phyloP scores from a whole-genome alignment of 202 grass and related monocot genomes.

The Eragrostis tef region DNA sequence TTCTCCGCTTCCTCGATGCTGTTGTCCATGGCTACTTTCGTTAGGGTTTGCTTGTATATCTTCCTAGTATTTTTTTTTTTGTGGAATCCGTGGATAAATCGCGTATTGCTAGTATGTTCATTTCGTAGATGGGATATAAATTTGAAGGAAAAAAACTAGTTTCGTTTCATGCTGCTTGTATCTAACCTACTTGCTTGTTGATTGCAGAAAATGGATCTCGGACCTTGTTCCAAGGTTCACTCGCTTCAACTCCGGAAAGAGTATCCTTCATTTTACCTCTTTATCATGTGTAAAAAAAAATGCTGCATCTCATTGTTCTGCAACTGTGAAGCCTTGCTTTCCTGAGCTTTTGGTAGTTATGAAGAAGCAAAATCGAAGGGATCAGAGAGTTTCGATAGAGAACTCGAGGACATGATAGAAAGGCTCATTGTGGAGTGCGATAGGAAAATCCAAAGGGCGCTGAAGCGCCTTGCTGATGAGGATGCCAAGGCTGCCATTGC shows the following conservation, averaged over 20 bases:
- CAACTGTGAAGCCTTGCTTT: conserved; percentile 32
- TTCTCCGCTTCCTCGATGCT: background rate
- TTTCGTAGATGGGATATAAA: background rate
- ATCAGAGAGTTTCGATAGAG: conserved; percentile 72
- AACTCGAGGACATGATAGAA: conserved; percentile 88
- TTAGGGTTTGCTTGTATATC: conserved; percentile 17
- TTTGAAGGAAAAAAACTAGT: background rate
- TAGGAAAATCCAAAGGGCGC: conserved; percentile 97
- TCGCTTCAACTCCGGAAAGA: conserved; percentile 88
- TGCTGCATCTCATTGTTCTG: background rate
- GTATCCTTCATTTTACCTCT: conserved; percentile 62
- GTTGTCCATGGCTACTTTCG: background rate
- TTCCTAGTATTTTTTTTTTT: background rate
- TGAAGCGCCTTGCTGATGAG: conserved; percentile 82
- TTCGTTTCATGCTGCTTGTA: background rate
- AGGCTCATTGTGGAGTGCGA: conserved; percentile 93
- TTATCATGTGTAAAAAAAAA: background rate
- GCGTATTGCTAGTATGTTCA: background rate
- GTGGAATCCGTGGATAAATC: background rate
- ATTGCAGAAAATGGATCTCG: conserved; percentile 98
- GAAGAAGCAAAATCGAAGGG: conserved; percentile 80
- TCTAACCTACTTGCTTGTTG: conserved; percentile 1
- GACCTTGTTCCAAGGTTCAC: conserved; percentile 87
- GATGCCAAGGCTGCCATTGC: conserved; percentile 95
- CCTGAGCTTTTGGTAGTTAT: conserved; percentile 75